These are phyloP conservation scores for Diaporthe caulivora DNA, from an alignment of 2,329 filamentous ascomycete species.

Conservation along the genomic window DNA sequence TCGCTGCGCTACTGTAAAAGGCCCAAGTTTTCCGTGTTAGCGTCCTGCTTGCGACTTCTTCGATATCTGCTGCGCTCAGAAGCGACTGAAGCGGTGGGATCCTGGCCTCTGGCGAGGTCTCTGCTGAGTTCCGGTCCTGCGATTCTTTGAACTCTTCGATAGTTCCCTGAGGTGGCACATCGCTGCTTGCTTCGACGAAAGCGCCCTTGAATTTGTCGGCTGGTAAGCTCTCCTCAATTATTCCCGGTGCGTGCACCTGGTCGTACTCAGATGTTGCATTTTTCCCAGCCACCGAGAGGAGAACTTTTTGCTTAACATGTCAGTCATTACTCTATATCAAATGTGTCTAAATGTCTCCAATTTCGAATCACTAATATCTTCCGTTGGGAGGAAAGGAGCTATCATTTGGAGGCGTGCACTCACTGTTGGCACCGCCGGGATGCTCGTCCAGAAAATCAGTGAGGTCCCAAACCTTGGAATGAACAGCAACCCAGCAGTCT, in stretches of 20 bases:
- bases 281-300: constrained; percentile 12
- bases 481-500: constrained; percentile 76
- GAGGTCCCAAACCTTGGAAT: constrained; percentile 77
- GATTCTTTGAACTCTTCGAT: constrained; percentile 40
- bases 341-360: not conserved
- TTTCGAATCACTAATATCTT: no score
- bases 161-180: constrained; percentile 41
- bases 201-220: constrained; percentile 11
- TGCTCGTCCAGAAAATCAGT: constrained; percentile 69
- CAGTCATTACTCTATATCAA: not conserved
- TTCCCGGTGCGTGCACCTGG: constrained; percentile 62
- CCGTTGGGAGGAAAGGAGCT: not conserved
- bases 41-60: constrained; percentile 57
- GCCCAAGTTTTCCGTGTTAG: constrained; percentile 64
- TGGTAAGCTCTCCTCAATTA: constrained; percentile 17
- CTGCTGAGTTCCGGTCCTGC: not conserved
- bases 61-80: constrained; percentile 55
- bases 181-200: constrained; percentile 25
- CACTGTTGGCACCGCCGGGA: constrained; percentile 52
- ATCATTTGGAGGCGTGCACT: not conserved
- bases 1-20: constrained; percentile 67
- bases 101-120: not conserved
- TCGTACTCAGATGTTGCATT: constrained; percentile 52
- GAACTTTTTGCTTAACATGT: constrained; percentile 12
- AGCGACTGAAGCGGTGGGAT: constrained; percentile 6